Conservation (phyloP, 345 rosid species). For the Pseudoturritis turrita region DNA sequence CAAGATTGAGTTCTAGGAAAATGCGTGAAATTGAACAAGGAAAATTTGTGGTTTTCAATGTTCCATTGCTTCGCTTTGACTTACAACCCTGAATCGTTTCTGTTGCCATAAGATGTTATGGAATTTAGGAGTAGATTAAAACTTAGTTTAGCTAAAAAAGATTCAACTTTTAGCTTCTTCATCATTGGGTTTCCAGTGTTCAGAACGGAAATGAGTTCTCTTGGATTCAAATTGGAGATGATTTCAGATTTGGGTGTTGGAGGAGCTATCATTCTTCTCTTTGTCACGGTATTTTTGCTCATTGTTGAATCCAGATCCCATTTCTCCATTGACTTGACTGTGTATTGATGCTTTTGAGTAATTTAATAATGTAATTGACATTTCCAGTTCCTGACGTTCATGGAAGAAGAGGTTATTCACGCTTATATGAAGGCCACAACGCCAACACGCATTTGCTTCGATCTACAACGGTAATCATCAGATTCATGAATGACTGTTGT, state of each 20-base stretch:
- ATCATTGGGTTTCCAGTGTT: background rate
- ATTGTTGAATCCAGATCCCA: background rate
- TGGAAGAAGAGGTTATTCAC: slow-evolving; percentile 32
- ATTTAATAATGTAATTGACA: slow-evolving; percentile 19
- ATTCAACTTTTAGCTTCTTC: background rate
- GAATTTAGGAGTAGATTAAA: background rate
- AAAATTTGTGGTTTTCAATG: no score
- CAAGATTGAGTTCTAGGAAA: slow-evolving; percentile 24
- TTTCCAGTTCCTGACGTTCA: slow-evolving; percentile 39
- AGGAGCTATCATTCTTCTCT: slow-evolving; percentile 40
- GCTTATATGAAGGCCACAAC: slow-evolving; percentile 34
- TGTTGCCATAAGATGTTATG: background rate
- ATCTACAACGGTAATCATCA: slow-evolving; percentile 52
- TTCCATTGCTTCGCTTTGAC: background rate
- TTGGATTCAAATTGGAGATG: slow-evolving; percentile 6
- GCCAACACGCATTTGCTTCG: slow-evolving; percentile 38
- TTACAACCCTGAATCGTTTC: background rate
- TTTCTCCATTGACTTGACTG: background rate
- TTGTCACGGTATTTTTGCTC: slow-evolving; percentile 42
- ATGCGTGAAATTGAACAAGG: background rate
- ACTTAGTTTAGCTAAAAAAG: background rate
- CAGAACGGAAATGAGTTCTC: background rate
- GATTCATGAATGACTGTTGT: slow-evolving; percentile 11
- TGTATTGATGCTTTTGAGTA: background rate
- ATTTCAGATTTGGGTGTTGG: slow-evolving; percentile 50